A percentile compares a stretch with the other conserved stretches of the same genome.
Evolutionary conservation across 768 basidiomycete genomes (phyloP).

Genomic region (Calocybe cyanea): DNA sequence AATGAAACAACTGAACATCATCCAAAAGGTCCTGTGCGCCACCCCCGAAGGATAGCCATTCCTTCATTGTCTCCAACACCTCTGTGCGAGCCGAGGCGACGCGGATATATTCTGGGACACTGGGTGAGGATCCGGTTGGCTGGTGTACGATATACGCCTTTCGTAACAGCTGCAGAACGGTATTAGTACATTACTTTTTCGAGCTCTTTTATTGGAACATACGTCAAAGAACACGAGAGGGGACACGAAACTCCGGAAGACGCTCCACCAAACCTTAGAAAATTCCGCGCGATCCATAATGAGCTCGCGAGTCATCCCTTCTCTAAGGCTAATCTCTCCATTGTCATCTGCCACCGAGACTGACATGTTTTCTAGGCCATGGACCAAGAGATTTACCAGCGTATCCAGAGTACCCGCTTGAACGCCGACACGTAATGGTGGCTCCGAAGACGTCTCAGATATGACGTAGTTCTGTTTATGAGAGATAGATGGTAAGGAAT

Average conservation of each 20-base stretch:
- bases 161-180: conserved; percentile 54
- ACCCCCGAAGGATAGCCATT: conserved; percentile 71
- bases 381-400: conserved; percentile 71
- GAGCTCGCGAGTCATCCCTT: conserved; percentile 70
- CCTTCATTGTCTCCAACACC: conserved; percentile 59
- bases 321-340: conserved; percentile 75
- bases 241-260: conserved; percentile 77
- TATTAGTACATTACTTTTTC: conserved; percentile 1
- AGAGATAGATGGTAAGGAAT: conserved; percentile 75
- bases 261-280: conserved; percentile 77
- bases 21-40: conserved; percentile 80
- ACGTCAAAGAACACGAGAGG: conserved; percentile 87
- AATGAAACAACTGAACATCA: conserved; percentile 58
- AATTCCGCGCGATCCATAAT: conserved; percentile 73
- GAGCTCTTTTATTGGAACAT: conserved; percentile 15
- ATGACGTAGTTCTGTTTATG: conserved; percentile 54
- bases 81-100: conserved; percentile 53
- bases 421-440: conserved; percentile 71
- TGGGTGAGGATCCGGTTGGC: conserved; percentile 36
- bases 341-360: conserved; percentile 85
- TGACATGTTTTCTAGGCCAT: conserved; percentile 72
- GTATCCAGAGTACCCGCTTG: conserved; percentile 75
- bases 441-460: conserved; percentile 63
- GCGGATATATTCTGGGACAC: conserved; percentile 43
- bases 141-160: conserved; percentile 65